Evolutionary conservation across 1,284 basidiomycete species (phyloP).

Genomic region (Rhodofomes roseus): DNA sequence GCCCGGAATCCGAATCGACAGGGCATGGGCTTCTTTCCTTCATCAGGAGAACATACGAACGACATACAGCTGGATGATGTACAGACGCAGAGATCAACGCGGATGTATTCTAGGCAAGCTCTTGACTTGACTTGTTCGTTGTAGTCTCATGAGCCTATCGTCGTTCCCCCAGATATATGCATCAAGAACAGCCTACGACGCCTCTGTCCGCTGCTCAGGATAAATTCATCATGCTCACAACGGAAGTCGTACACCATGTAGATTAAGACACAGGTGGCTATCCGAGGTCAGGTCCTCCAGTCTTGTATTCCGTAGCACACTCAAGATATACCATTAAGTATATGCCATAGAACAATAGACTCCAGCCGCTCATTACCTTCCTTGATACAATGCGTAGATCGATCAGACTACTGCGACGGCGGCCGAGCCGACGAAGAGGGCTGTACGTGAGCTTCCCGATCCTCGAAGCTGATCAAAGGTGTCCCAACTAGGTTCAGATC

Average conservation of each 20-base stretch:
- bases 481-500: no score
- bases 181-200: background rate
- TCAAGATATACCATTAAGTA: background rate
- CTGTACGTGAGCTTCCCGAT: no score
- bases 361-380: background rate
- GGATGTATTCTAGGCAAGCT: background rate
- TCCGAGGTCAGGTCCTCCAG: background rate
- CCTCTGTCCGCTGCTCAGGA: background rate
- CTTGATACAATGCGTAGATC: background rate
- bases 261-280: background rate
- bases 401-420: no score
- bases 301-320: background rate
- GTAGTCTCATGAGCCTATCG: background rate
- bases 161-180: background rate
- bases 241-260: background rate
- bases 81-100: background rate
- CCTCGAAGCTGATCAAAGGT: no score
- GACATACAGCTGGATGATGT: background rate
- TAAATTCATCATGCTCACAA: background rate
- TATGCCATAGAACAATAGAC: background rate
- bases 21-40: background rate
- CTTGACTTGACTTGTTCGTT: background rate
- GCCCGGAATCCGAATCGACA: background rate
- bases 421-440: no score
- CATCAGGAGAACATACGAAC: background rate